These are phyloP conservation scores for Coemansia guatemalensis DNA, from an alignment of 192 early-diverging fungal species.

Conservation along the genomic window DNA sequence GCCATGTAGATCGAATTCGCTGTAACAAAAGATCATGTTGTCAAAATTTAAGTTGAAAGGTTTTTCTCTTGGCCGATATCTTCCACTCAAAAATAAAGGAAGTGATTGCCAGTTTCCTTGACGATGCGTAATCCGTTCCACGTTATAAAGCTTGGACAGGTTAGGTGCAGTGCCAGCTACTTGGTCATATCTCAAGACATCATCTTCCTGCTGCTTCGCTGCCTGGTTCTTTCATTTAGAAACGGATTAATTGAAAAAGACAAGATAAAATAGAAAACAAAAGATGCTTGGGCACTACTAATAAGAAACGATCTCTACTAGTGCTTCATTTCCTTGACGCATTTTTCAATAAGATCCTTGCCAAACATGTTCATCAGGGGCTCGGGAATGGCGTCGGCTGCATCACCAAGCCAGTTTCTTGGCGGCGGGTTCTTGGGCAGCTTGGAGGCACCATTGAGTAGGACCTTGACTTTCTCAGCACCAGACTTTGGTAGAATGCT, in stretches of 20 bases:
- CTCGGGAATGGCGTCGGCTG: constrained; percentile 38
- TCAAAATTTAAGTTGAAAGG: no score
- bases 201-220: no score
- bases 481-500: constrained; percentile 16
- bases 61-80: neutral
- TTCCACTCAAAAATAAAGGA: neutral
- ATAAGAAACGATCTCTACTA: neutral
- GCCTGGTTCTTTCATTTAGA: no score
- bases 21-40: no score
- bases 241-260: no score
- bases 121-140: no score
- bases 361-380: constrained; percentile 36
- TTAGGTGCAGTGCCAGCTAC: no score
- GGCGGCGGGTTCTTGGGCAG: constrained; percentile 31
- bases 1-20: no score
- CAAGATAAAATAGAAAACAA: neutral
- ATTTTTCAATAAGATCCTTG: constrained; percentile 42
- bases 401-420: constrained; percentile 31
- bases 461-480: constrained; percentile 12
- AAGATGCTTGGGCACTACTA: neutral
- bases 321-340: constrained; percentile 22
- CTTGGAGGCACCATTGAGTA: constrained; percentile 20
- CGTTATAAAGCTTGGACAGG: no score
- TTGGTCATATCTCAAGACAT: no score
- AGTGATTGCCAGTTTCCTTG: neutral